phyloP scores from a whole-genome alignment of 495 filamentous ascomycete genomes.

The Aspergillus hancockii region DNA sequence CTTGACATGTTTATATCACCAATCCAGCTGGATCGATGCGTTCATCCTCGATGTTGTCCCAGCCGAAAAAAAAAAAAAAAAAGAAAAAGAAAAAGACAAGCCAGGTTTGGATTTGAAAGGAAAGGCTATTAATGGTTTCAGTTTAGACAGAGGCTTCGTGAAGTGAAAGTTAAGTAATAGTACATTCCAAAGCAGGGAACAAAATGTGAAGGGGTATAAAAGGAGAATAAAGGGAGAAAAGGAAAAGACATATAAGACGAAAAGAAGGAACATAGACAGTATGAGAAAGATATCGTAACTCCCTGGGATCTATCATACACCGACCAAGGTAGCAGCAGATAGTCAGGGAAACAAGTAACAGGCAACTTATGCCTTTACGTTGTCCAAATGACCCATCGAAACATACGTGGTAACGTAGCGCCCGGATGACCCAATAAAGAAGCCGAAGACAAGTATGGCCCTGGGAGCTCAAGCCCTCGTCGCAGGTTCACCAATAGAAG shows the following conservation, averaged over 20 bases:
- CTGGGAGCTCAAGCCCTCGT: conserved; percentile 7
- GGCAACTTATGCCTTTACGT: background rate
- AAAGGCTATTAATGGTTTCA: conserved; percentile 6
- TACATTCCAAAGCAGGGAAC: conserved; percentile 27
- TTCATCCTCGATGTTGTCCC: too few relatives aligned
- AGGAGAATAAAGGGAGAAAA: conserved; percentile 19
- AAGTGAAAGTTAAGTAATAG: conserved; percentile 26
- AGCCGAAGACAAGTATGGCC: background rate
- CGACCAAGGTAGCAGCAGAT: background rate
- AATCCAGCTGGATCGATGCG: too few relatives aligned
- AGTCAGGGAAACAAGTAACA: background rate
- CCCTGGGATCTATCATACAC: conserved; percentile 1
- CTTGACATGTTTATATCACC: too few relatives aligned
- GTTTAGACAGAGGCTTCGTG: conserved; percentile 24
- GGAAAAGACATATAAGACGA: conserved; percentile 13
- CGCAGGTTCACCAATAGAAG: conserved; percentile 15
- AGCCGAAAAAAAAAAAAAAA: background rate
- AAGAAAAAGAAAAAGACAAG: background rate
- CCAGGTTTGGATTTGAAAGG: background rate
- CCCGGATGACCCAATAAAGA: background rate
- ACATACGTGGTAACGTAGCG: background rate
- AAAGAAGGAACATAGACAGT: conserved; percentile 13
- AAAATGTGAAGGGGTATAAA: conserved; percentile 26
- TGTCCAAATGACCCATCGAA: background rate
- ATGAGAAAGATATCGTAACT: conserved; percentile 1